Percentiles rank a stretch among this genome's conserved stretches.
Evolutionary conservation across 2,329 filamentous ascomycete genomes (phyloP).

Genomic region (Aureobasidium zeae): DNA sequence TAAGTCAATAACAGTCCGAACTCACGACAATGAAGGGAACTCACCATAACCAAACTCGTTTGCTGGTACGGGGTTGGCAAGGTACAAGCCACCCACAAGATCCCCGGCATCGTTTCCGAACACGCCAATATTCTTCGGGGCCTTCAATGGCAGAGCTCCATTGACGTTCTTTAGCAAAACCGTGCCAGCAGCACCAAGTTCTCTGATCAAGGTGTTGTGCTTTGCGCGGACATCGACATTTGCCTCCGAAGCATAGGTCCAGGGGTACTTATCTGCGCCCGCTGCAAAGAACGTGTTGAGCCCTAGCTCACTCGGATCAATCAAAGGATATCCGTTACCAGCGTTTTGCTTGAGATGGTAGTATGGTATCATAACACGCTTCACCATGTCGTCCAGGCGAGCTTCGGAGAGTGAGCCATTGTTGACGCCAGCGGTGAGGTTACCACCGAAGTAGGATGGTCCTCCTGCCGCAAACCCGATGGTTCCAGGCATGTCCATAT

Average conservation of each 20-base stretch:
- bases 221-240: conserved; percentile 31
- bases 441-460: conserved; percentile 28
- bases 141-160: conserved; percentile 44
- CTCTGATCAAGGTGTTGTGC: conserved; percentile 30
- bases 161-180: conserved; percentile 43
- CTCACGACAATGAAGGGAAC: conserved; percentile 20
- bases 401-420: conserved; percentile 34
- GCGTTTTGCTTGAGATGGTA: conserved; percentile 36
- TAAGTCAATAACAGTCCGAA: not conserved
- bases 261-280: conserved; percentile 13
- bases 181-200: conserved; percentile 33
- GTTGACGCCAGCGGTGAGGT: conserved; percentile 31
- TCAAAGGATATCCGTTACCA: conserved; percentile 29
- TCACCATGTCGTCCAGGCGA: conserved; percentile 40
- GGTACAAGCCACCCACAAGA: conserved; percentile 41
- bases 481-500: conserved; percentile 38
- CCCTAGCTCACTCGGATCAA: conserved; percentile 28
- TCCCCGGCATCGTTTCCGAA: conserved; percentile 43
- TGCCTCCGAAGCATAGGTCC: conserved; percentile 15
- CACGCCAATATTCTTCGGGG: conserved; percentile 39
- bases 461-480: conserved; percentile 20
- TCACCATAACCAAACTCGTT: conserved; percentile 10
- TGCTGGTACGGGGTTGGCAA: conserved; percentile 14
- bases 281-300: conserved; percentile 21
- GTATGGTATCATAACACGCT: conserved; percentile 39